These are phyloP conservation scores for Westerdykella ornata DNA, from an alignment of 2,329 filamentous ascomycete genomes.

Conservation along the genomic window DNA sequence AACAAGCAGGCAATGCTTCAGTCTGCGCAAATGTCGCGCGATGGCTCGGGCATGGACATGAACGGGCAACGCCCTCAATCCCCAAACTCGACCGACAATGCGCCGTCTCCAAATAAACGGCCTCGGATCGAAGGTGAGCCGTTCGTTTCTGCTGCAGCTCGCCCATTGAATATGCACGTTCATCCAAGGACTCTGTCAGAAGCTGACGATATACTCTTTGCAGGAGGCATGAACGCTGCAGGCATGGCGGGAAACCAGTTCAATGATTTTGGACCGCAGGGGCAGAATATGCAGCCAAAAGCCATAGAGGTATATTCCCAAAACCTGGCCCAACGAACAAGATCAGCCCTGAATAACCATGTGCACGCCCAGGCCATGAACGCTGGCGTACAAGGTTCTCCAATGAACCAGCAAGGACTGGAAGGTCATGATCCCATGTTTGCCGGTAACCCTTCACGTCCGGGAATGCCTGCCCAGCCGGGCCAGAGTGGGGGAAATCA, in stretches of 20 bases:
- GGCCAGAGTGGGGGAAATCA: conserved; percentile 58
- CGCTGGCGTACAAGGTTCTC: conserved; percentile 70
- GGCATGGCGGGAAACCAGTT: conserved; percentile 71
- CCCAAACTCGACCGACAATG: conserved; percentile 76
- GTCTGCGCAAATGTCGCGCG: conserved; percentile 72
- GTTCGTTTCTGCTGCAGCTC: conserved; percentile 4
- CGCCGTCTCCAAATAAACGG: conserved; percentile 86
- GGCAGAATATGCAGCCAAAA: conserved; percentile 63
- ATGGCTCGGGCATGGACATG: conserved; percentile 80
- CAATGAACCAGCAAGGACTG: conserved; percentile 61
- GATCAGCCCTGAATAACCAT: conserved; percentile 72
- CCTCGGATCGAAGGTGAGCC: conserved; percentile 66
- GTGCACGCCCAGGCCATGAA: conserved; percentile 68
- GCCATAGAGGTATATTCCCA: conserved; percentile 82
- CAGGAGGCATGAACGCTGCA: conserved; percentile 68
- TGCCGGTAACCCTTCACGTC: conserved; percentile 28
- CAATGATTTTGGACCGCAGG: conserved; percentile 53
- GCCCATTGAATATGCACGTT: conserved; percentile 42
- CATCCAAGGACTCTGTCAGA: conserved; percentile 35
- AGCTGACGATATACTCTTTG: conserved; percentile 55
- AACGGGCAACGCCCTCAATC: conserved; percentile 71
- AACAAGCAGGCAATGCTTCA: conserved; percentile 55
- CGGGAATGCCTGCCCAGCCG: conserved; percentile 54
- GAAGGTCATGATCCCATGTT: conserved; percentile 32
- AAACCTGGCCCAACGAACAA: conserved; percentile 75